Conservation (phyloP, 1,284 basidiomycete species). For the Marasmius oreades region DNA sequence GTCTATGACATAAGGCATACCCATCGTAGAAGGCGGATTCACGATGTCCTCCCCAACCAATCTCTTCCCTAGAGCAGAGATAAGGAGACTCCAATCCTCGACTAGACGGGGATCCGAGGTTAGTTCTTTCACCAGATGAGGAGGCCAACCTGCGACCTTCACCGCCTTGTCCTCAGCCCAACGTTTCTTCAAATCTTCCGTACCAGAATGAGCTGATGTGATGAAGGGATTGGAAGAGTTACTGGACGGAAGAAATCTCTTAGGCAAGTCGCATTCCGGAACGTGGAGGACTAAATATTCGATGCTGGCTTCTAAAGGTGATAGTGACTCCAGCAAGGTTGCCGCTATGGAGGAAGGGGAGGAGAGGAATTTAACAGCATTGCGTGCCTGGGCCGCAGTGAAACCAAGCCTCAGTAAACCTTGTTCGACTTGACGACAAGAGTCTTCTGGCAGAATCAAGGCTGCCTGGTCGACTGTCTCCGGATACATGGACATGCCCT, state of each 20-base stretch:
- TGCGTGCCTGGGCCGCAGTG: constrained; percentile 44
- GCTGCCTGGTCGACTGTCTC: constrained; percentile 46
- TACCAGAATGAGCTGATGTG: constrained; percentile 56
- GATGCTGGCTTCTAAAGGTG: constrained; percentile 63
- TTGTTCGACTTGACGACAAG: constrained; percentile 32
- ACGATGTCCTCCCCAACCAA: constrained; percentile 41
- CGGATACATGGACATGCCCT: constrained; percentile 54
- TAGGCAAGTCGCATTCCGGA: constrained; percentile 77
- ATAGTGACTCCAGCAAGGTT: constrained; percentile 44
- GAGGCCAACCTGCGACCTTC: constrained; percentile 84
- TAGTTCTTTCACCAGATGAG: constrained; percentile 62
- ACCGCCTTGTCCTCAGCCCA: constrained; percentile 85
- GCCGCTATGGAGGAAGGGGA: constrained; percentile 48
- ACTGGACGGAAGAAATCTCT: constrained; percentile 54
- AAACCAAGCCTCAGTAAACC: constrained; percentile 60
- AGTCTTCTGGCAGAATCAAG: constrained; percentile 45
- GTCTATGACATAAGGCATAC: constrained; percentile 31
- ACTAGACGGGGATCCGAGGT: constrained; percentile 35
- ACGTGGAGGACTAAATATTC: constrained; percentile 74
- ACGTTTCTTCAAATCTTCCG: constrained; percentile 63
- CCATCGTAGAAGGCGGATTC: background rate
- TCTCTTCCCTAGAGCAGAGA: constrained; percentile 46
- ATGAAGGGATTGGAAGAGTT: constrained; percentile 72
- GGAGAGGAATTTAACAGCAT: constrained; percentile 50
- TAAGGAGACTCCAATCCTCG: constrained; percentile 48